Evolutionary conservation across 352 stramenopile genomes (phyloP).

Genomic region (Globisporangium mamillatum): DNA sequence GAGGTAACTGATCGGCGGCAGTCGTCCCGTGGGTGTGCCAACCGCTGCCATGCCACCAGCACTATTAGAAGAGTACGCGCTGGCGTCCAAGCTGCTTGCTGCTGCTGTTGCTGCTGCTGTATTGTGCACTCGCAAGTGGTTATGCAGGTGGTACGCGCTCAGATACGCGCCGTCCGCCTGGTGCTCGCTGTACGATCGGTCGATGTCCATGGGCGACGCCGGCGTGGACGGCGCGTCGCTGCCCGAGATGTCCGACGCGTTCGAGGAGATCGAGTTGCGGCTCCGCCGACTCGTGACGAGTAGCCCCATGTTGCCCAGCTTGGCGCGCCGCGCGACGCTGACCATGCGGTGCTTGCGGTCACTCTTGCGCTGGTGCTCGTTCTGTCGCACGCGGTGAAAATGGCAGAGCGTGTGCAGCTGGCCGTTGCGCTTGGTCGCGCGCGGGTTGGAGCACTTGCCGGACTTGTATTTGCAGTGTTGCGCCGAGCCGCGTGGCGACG

Average conservation of each 20-base stretch:
- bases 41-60: neutral
- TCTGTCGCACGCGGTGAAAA: constrained; percentile 82
- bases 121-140: constrained; percentile 10
- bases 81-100: neutral
- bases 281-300: constrained; percentile 22
- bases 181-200: constrained; percentile 13
- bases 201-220: constrained; percentile 34
- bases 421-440: constrained; percentile 83
- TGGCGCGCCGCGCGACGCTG: constrained; percentile 66
- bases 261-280: constrained; percentile 25
- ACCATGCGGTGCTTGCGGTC: constrained; percentile 86
- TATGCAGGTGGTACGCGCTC: constrained; percentile 16
- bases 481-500: constrained; percentile 40
- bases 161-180: constrained; percentile 9
- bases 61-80: neutral
- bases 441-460: constrained; percentile 78
- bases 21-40: constrained; percentile 32
- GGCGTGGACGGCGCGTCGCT: constrained; percentile 31
- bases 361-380: constrained; percentile 86
- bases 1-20: constrained; percentile 77
- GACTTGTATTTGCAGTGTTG: constrained; percentile 88
- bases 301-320: constrained; percentile 63
- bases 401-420: constrained; percentile 83
- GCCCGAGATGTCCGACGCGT: constrained; percentile 28
- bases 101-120: constrained; percentile 8